phyloP scores from a whole-genome alignment of 495 filamentous ascomycete species.

The Hyphodiscus hymeniophilus region DNA sequence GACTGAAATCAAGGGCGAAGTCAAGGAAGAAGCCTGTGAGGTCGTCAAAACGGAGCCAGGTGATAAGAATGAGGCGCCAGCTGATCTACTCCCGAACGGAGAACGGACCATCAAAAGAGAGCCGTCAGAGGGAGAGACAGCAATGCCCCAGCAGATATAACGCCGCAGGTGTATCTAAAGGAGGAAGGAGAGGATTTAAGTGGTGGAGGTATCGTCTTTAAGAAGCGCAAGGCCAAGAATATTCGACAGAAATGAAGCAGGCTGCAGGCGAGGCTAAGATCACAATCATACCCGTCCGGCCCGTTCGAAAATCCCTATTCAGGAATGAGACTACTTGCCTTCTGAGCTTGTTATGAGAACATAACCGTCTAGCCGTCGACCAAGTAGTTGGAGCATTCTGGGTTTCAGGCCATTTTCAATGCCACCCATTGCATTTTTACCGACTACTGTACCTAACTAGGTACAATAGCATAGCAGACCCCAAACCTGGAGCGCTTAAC shows the following conservation, averaged over 20 bases:
- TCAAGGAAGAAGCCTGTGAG: constrained; percentile 19
- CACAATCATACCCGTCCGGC: too few species aligned
- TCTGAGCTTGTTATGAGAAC: too few species aligned
- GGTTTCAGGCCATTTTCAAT: too few species aligned
- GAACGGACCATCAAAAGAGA: constrained; percentile 18
- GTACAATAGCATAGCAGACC: too few species aligned
- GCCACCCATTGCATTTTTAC: too few species aligned
- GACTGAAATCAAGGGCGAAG: constrained; percentile 18
- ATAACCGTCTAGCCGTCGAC: too few species aligned
- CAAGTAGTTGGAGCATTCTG: too few species aligned
- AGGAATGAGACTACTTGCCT: too few species aligned
- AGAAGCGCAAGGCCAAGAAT: constrained; percentile 81
- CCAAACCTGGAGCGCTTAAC: too few species aligned
- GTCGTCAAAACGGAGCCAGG: constrained; percentile 11
- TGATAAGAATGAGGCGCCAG: constrained; percentile 6
- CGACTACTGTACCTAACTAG: too few species aligned
- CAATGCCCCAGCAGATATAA: not conserved
- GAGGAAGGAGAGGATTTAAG: constrained; percentile 3
- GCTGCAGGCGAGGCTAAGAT: not conserved
- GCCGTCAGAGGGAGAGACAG: constrained; percentile 12
- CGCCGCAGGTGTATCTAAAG: constrained; percentile 10
- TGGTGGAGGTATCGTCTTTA: constrained; percentile 56
- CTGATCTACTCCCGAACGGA: constrained; percentile 14
- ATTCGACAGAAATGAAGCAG: constrained; percentile 43
- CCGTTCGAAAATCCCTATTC: too few species aligned